These are phyloP conservation scores for Eucalyptus dawsonii DNA, from an alignment of 345 rosid genomes.

Conservation along the genomic window DNA sequence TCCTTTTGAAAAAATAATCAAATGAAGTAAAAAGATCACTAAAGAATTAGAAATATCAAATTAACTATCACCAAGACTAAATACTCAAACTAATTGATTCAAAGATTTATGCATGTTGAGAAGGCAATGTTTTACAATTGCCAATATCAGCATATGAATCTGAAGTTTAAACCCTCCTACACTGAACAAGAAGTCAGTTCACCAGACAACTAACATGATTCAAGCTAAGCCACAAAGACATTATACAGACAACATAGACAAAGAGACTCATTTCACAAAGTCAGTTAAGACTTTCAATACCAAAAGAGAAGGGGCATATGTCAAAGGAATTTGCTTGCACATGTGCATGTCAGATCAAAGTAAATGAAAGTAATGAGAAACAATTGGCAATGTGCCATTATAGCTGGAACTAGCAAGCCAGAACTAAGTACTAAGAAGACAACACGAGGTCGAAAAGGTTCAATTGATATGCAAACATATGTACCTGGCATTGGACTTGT, in stretches of 20 bases:
- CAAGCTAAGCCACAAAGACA: background rate
- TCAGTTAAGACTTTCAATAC: background rate
- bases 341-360: background rate
- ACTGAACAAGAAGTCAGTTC: background rate
- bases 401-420: background rate
- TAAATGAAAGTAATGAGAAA: background rate
- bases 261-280: background rate
- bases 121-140: background rate
- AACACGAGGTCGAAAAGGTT: background rate
- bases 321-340: background rate
- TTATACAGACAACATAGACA: background rate
- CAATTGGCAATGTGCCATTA: background rate
- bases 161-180: background rate
- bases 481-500: constrained; percentile 75
- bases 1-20: background rate
- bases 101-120: background rate
- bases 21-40: background rate
- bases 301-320: background rate
- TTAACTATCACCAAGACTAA: background rate
- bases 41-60: background rate
- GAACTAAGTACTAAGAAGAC: background rate
- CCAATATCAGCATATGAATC: background rate
- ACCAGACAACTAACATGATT: background rate
- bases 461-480: background rate
- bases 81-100: background rate